Base-by-base conservation (phyloP, 192 early-diverging fungal species). In the Coemansia sp. region DNA sequence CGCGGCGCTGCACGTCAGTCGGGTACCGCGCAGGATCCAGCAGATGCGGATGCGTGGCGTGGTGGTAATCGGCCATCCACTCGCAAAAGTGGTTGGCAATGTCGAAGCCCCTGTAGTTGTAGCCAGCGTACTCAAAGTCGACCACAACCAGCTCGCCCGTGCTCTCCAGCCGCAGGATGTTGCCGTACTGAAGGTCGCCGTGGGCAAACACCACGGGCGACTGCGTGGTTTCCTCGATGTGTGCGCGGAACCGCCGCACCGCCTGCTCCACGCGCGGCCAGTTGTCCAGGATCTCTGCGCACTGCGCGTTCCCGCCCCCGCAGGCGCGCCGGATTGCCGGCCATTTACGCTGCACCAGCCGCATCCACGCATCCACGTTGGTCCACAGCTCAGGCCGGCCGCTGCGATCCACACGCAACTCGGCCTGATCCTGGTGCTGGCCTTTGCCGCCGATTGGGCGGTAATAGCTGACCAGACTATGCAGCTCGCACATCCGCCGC, bases 141-240 rank as follows among this genome's bases (percentile, higher is more conserved):
- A 94, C 89, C 0, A 92, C 84, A 0, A 92, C 88, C 6, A 95
- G 74, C 57, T 90, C 86, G 47, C 79, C 83, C 4, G 77, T 85
- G 10, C 62, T 72, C 22, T 88, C 72, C 21, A 89, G 72, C 47
- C 88, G 81, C n/a, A 96, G 78, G 43, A 96, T 89, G 67, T 96
- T 96, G 41, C 94, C 94, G 69, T 93, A 94, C 83, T 96, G 94
- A 41, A 82, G 57, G 69, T 96, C 94, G 63, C 92, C 94, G 72
- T 96, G 94, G n/a, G 89, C 88, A 84, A 96, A 95, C 13, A 96
- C 92, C 0, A 93, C 65, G 1, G 93, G 92, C 7, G 84, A 86
- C 37, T 88, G 85, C 19, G 26, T 22, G 0, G 84, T 60, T 19
- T 71, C 66, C 4, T 83, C 85, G 7, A 92, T 83, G 22, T 86